Conservation (phyloP, 306 rosid species). For the Argentina anserina region DNA sequence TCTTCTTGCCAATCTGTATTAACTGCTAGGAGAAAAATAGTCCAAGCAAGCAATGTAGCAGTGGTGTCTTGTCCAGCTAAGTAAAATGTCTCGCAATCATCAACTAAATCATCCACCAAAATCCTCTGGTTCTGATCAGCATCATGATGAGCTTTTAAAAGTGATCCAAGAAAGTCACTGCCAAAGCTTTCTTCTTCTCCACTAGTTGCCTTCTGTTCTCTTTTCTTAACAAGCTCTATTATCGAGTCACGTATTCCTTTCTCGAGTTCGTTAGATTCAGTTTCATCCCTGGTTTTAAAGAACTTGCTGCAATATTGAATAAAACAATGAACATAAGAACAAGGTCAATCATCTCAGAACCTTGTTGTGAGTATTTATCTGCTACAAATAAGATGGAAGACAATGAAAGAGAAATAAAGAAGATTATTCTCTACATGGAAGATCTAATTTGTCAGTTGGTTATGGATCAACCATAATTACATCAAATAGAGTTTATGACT, state of each 20-base stretch:
- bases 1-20: constrained; percentile 6
- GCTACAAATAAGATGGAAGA: neutral
- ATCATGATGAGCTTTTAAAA: constrained; percentile 28
- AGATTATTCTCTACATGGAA: neutral
- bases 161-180: constrained; percentile 28
- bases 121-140: constrained; percentile 12
- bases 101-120: constrained; percentile 23
- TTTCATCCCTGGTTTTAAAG: constrained; percentile 20
- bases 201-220: constrained; percentile 12
- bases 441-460: no score
- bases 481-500: neutral
- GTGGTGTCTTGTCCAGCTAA: constrained; percentile 34
- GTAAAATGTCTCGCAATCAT: constrained; percentile 33
- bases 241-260: constrained; percentile 17
- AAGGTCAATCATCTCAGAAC: neutral
- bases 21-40: constrained; percentile 14
- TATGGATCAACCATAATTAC: neutral
- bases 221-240: constrained; percentile 15
- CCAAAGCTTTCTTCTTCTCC: constrained; percentile 21
- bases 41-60: constrained; percentile 21
- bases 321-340: neutral
- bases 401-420: neutral
- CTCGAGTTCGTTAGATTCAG: constrained; percentile 23
- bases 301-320: constrained; percentile 10
- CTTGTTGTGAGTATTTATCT: neutral